These are phyloP conservation scores for Pichia sp. DNA, from an alignment of 1,139 yeast genomes.

Conservation along the genomic window DNA sequence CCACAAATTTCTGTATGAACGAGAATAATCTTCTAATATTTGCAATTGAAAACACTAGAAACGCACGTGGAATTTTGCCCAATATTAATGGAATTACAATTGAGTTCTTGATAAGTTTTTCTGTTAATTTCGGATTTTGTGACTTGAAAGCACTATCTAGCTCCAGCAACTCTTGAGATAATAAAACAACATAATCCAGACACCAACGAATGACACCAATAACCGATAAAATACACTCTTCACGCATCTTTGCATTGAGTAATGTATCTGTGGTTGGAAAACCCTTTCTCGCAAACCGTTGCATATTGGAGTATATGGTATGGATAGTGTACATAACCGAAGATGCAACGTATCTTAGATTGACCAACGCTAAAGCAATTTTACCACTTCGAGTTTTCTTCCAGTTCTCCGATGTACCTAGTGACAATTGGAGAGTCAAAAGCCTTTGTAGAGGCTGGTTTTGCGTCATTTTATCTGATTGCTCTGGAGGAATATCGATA, in stretches of 20 bases:
- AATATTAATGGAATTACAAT: conserved; percentile 50
- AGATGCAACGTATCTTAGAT: conserved; percentile 66
- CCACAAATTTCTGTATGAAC: conserved; percentile 37
- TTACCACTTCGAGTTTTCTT: conserved; percentile 47
- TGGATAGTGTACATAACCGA: conserved; percentile 71
- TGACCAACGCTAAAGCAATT: conserved; percentile 65
- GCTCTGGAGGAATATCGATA: conserved; percentile 61
- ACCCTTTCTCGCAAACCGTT: conserved; percentile 37
- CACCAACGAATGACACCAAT: conserved; percentile 79
- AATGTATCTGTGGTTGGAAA: conserved; percentile 39
- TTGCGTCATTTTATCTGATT: conserved; percentile 64
- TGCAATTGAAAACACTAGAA: conserved; percentile 64
- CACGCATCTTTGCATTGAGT: conserved; percentile 52
- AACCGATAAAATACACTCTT: conserved; percentile 55
- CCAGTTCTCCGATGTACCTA: conserved; percentile 56
- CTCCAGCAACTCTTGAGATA: conserved; percentile 61
- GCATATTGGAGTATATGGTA: conserved; percentile 53
- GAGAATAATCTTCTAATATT: conserved; percentile 67
- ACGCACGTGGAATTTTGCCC: conserved; percentile 66
- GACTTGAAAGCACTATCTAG: conserved; percentile 26
- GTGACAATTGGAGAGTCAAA: conserved; percentile 56
- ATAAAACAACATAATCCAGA: conserved; percentile 59
- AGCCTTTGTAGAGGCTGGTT: conserved; percentile 70
- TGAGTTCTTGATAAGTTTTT: conserved; percentile 22
- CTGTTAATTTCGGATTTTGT: conserved; percentile 21